These are phyloP conservation scores for Ehretia macrophylla DNA, from an alignment of 257 asterid genomes.

Conservation along the genomic window DNA sequence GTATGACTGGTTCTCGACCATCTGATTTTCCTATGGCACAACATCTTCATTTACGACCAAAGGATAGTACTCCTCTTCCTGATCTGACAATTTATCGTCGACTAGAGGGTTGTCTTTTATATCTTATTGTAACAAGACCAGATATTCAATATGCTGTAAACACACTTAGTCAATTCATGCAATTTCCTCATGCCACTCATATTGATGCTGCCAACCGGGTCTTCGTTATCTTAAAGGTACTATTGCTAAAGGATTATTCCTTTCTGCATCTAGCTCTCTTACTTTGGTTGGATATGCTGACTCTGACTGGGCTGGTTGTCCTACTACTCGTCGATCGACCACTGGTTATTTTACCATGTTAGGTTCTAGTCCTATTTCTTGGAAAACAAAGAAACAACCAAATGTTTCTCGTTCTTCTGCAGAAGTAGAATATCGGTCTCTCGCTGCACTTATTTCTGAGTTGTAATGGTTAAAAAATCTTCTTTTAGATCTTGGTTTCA, in stretches of 20 bases:
- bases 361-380: too few relatives aligned
- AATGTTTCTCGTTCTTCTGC: not conserved
- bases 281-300: too few relatives aligned
- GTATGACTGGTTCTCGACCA: too few relatives aligned
- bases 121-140: not conserved
- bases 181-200: not conserved
- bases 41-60: too few relatives aligned
- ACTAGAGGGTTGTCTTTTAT: too few relatives aligned
- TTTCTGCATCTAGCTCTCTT: not conserved
- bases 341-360: too few relatives aligned
- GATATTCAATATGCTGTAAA: conserved; percentile 1
- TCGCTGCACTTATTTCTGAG: not conserved
- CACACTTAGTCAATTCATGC: not conserved
- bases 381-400: conserved; percentile 1
- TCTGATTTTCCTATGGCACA: too few relatives aligned
- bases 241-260: not conserved
- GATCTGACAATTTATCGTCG: not conserved
- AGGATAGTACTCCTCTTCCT: too few relatives aligned
- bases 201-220: not conserved
- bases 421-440: not conserved
- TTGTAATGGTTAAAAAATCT: not conserved
- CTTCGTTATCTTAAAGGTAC: conserved; percentile 1
- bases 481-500: not conserved
- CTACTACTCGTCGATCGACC: too few relatives aligned
- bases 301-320: too few relatives aligned